Evolutionary conservation across 495 filamentous ascomycete species (phyloP), one percentile per base, ranked within the genome.

Genomic region (Sabuloglossum arenarium): DNA sequence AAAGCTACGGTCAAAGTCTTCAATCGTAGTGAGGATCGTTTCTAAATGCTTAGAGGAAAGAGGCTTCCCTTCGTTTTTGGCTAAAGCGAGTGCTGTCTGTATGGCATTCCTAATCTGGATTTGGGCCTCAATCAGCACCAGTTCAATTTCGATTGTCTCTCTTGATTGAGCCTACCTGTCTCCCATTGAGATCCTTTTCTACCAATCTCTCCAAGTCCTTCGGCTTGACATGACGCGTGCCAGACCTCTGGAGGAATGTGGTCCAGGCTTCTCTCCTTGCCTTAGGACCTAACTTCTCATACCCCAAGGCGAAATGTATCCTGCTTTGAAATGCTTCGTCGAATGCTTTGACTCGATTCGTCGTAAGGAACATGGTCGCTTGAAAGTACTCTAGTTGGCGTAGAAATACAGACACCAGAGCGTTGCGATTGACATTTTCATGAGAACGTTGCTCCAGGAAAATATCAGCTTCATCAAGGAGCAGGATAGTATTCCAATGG

Each of bases 401-500:
- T 2, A 75, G 68, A 65, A 77, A 76, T 3, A 73, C 70, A 4
- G 56, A 54, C 1, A 58, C 56, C 5, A 58, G 56, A 14, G 23
- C 24, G 34, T 58, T 58, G 24, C 47, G 56, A 16, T 53, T 19
- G n/a, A 54, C 23, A n/a, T 58, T 24, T 3, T 58, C 4, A 25
- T 23, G 30, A 16, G 56, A 32, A 31, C 56, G 56, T 28, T 54
- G 56, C 56, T 58, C 56, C 21, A 58, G 43, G 49, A 56, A 56
- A 0, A 47, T 37, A 25, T 56, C 54, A 14, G 54, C 54, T 30
- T 56, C 54, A 28, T 56, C 54, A 12, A 72, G 64, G n/a, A 72
- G 66, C 19, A 72, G 62, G 3, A 72, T 65, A 0, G 86, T 86
- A n/a, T 84, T 86, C 87, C 88, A 93, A 2, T 78, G 79, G 63